Evolutionary conservation across 345 rosid species (phyloP), one percentile per base, ranked within the genome.

Genomic region (Salix arbutifolia): DNA sequence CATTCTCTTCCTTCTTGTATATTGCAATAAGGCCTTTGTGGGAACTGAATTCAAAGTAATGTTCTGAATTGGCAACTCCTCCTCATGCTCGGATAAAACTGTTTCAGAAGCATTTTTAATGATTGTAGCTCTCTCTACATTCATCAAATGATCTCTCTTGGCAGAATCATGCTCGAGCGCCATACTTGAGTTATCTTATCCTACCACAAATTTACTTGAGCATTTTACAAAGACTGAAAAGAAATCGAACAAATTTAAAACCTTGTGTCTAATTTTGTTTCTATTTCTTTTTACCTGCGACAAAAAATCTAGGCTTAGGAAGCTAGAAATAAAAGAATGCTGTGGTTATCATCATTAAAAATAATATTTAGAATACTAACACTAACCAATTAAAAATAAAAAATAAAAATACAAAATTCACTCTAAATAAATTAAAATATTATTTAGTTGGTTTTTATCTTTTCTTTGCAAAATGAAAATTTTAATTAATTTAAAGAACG

Each of bases 101-200:
- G 3, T 8, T 17, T 52, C 58, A 52, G n/a, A 52, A 52, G 58
- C 58, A 52, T 52, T 52, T n/a, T 10, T 11, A n/a, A 28, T 77
- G 31, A 64, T 48, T 7, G 52, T 21, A 74, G 44, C 77, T 42
- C 44, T 40, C 53, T 60, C 62, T 13, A 21, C 56, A 37, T 30
- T 66, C 71, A 71, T 48, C 18, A 38, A 65, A 19, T 48, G 74
- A 76, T 44, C 68, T 33, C 42, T 70, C 60, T 53, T 69, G 1
- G 30, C 18, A 67, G 44, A 28, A 31, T 67, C 78, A 42, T 53
- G 44, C 31, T 76, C 35, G 31, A 16, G 17, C 56, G 31, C 52
- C 77, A 60, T 65, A 52, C 61, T 69, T 56, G 16, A 10, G 4
- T 13, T 72, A 50, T 35, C 70, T 65, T 28, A 9, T 19, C 77